Conservation (phyloP, 106 monocot species). For the Apostasia shenzhenica region DNA sequence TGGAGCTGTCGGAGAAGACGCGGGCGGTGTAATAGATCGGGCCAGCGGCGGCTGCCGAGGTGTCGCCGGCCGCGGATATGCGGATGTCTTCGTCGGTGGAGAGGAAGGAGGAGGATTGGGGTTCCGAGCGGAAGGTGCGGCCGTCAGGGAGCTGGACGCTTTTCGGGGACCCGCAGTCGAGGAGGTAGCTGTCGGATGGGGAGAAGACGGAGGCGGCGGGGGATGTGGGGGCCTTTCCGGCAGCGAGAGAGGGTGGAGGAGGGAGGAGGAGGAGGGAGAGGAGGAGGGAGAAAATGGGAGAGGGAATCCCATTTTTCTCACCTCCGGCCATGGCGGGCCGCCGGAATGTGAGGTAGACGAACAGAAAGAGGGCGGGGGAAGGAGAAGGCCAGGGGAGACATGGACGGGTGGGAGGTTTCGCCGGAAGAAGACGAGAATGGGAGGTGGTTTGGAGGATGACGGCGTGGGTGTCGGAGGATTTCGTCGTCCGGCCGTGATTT, state of each 20-base stretch:
- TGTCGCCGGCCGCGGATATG: slow-evolving; percentile 13
- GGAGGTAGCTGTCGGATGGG: slow-evolving; percentile 47
- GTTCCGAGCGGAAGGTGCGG: not conserved
- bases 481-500: too few species aligned
- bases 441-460: not conserved
- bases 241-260: not conserved
- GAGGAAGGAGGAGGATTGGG: slow-evolving; percentile 13
- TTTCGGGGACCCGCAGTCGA: slow-evolving; percentile 52
- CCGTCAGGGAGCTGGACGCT: slow-evolving; percentile 22
- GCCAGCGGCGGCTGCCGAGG: slow-evolving; percentile 11
- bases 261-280: not conserved
- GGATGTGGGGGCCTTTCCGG: not conserved
- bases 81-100: slow-evolving; percentile 62
- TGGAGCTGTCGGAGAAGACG: slow-evolving; percentile 48
- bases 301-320: not conserved
- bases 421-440: not conserved
- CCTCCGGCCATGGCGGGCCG: slow-evolving; percentile 4
- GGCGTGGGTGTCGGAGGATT: not conserved
- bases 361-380: not conserved
- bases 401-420: too few species aligned
- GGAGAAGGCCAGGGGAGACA: not conserved
- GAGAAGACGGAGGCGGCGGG: not conserved
- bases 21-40: slow-evolving; percentile 34
- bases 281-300: slow-evolving; percentile 6
- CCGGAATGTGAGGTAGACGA: not conserved